Base-by-base conservation (phyloP, 78 protist genomes). In the Dictyostelium brefeldianum region DNA sequence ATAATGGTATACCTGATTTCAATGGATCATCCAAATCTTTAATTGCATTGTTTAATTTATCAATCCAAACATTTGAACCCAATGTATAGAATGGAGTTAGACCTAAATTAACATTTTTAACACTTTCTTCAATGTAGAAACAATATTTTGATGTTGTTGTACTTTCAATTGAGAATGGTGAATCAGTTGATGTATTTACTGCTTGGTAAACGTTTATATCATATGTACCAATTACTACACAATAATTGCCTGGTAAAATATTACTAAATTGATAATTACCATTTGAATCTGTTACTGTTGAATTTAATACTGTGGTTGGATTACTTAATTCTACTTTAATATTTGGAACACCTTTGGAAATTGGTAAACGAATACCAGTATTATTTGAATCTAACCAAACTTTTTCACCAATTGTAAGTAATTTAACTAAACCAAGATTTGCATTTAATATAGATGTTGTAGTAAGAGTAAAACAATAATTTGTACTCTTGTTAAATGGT, bases 181-280 rank as follows among this genome's bases (percentile, higher is more conserved):
- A 22, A 14, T 80, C 15, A 8, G 47, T 20, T 9, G 75, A 48
- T 71, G 67, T 70, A 14, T 57, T 53, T 27, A 51, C 54, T 20
- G 10, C 25, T 25, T 17, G 20, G 17, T 62, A 62, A 5, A 29
- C 25, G 62, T 78, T 48, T 47, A 20, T 67, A 5, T 54, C 22
- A 48, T 65, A 25, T 62, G 50, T 62, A 20, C 31, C 62, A 4
- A 31, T 31, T 8, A 0, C 12, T 9, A 82, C 9, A 69, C 90
- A 82, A 57, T 82, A 82, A 80, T 82, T 65, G 20, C 80, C 90
- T 18, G 90, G 78, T n/a, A 46, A n/a, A 12, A 82, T 10, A 43
- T 53, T 57, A 57, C 51, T 70, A 31, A 82, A 82, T 22, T 27
- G 9, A 25, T 69, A 65, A n/a, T 17, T 25, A 18, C 90, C 90